Conservation (phyloP, 2,329 filamentous ascomycete species). For the Trichophyton schoenleinii region DNA sequence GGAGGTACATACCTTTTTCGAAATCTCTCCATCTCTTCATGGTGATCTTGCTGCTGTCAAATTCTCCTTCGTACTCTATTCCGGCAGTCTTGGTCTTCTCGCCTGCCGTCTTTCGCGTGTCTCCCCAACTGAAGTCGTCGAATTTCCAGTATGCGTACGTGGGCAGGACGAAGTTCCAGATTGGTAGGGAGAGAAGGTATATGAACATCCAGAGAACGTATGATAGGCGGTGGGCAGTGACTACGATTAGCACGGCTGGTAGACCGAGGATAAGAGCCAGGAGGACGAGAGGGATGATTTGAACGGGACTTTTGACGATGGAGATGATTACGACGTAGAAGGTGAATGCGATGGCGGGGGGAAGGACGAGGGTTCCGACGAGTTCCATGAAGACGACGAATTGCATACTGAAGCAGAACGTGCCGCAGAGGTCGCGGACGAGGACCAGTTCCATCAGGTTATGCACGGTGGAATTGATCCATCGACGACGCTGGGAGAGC, state of each 20-base stretch:
- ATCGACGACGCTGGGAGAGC: conserved; percentile 85
- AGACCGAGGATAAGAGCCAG: conserved; percentile 85
- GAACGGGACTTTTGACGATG: conserved; percentile 62
- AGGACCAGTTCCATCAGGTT: conserved; percentile 96
- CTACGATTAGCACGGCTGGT: conserved; percentile 76
- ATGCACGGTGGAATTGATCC: conserved; percentile 99
- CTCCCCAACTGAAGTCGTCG: conserved; percentile 98
- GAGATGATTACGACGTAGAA: conserved; percentile 88
- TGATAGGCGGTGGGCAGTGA: conserved; percentile 83
- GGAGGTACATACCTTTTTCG: conserved; percentile 50
- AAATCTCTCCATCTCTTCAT: conserved; percentile 99
- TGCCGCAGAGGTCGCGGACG: conserved; percentile 90
- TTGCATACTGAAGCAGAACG: conserved; percentile 99
- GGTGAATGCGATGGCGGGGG: conserved; percentile 92
- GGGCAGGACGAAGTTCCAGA: conserved; percentile 96
- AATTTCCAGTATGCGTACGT: conserved; percentile 98
- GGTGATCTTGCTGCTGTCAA: conserved; percentile 96
- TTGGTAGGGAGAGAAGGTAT: conserved; percentile 79
- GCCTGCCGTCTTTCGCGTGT: conserved; percentile 87
- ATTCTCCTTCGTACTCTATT: conserved; percentile 83
- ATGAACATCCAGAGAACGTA: conserved; percentile 97
- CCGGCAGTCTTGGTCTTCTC: conserved; percentile 80
- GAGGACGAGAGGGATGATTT: conserved; percentile 81
- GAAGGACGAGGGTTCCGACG: conserved; percentile 83
- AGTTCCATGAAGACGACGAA: conserved; percentile 95